Base-by-base conservation (phyloP, 805 yeast species). In the Candida argentea region DNA sequence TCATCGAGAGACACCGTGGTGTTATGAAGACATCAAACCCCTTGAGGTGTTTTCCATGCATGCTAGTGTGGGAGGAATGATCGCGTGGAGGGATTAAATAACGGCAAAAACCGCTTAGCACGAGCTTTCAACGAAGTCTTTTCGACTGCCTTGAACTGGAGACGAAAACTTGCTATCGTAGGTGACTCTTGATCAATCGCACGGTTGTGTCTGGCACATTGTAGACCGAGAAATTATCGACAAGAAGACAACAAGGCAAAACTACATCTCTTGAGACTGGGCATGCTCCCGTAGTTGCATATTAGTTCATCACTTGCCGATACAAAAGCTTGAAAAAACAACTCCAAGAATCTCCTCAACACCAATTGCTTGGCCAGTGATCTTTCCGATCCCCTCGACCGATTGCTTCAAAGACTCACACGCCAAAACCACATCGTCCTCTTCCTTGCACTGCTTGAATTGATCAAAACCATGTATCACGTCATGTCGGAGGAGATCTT, bases 301-400 rank as follows among this genome's bases (percentile, higher is more conserved):
- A 18, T 18, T 18, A 14, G 17, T 7, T n/a, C 22, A 20, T 39
- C 57, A 89, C 51, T 89, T 89, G 0, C 98, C 98, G 14, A 91
- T 85, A 52, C 98, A 91, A 49, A 91, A 91, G 36, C 75, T 80
- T 2, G 94, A 76, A 46, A 91, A 91, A 0, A 91, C 91, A 1
- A 83, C 89, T 1, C 91, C 95, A 4, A 91, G 58, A 1, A 91
- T 75, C 45, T 91, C 97, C 41, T 91, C 96, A 0, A 87, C 67
- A 0, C 94, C 94, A 9, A 89, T 73, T 0, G 84, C 70, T 22
- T 82, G 81, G 1, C 97, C 98, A 0, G 96, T 87, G 15, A 91
- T 81, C 44, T 77, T 82, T 0, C 96, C 96, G 21, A 91, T 80
- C 0, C 95, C 95, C 9, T 79, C 85, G 12, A 79, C 74, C 1